Percentiles rank a stretch among this genome's conserved stretches.
Evolutionary conservation across 2,329 filamentous ascomycete species (phyloP).

Genomic region (Colletotrichum godetiae): DNA sequence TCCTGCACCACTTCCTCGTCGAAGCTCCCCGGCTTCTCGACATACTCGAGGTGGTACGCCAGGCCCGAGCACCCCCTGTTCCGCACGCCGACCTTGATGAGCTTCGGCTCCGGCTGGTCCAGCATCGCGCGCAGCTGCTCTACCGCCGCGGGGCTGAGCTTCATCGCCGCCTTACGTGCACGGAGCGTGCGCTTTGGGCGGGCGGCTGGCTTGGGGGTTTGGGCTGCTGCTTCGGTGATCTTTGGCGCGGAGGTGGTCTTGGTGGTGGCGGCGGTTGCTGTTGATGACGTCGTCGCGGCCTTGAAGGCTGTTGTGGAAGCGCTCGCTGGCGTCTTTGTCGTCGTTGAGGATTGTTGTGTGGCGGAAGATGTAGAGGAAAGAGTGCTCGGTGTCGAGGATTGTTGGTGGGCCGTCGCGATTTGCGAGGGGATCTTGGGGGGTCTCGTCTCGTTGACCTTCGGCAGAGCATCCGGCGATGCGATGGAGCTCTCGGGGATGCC

Average conservation of each 20-base stretch:
- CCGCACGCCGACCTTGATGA: slow-evolving; percentile 93
- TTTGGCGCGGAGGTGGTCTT: neutral
- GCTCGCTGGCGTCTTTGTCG: slow-evolving; percentile 32
- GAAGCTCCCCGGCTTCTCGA: slow-evolving; percentile 88
- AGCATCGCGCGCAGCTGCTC: slow-evolving; percentile 81
- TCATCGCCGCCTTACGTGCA: slow-evolving; percentile 88
- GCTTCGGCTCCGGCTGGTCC: slow-evolving; percentile 87
- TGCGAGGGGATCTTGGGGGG: slow-evolving; percentile 48
- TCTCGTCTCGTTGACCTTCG: slow-evolving; percentile 65
- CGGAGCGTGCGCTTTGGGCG: slow-evolving; percentile 69
- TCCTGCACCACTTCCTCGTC: slow-evolving; percentile 97
- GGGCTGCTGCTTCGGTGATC: slow-evolving; percentile 29
- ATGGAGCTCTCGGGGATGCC: slow-evolving; percentile 60
- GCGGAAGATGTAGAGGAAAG: slow-evolving; percentile 22
- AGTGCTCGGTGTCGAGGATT: slow-evolving; percentile 10
- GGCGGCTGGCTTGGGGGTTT: slow-evolving; percentile 52
- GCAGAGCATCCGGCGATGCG: slow-evolving; percentile 55
- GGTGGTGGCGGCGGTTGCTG: neutral
- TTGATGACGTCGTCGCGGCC: neutral
- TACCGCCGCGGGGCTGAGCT: slow-evolving; percentile 82
- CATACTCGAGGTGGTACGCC: slow-evolving; percentile 93
- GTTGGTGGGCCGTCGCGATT: slow-evolving; percentile 34
- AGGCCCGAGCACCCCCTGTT: slow-evolving; percentile 95
- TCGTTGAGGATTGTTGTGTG: slow-evolving; percentile 30
- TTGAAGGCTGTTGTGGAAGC: slow-evolving; percentile 17